Evolutionary conservation across 768 basidiomycete species (phyloP), one percentile per base, ranked within the genome.

Genomic region (Macrolepiota albuminosa): DNA sequence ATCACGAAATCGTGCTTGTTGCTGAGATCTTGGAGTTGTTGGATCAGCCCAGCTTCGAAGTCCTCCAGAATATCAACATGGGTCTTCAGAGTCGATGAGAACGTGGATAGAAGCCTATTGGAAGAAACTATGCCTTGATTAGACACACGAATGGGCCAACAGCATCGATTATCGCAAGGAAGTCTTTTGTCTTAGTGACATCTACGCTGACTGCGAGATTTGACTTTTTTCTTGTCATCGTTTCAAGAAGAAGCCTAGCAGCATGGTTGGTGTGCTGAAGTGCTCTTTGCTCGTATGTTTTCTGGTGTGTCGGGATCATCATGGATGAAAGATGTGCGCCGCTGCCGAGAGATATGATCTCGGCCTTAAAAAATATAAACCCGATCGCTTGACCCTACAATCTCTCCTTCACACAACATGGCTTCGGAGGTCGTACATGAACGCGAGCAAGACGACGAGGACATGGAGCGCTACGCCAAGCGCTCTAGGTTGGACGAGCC

Each of bases 171-270:
- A 99, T 89, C 51, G 84, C 79, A 40, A 98, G 78, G 67, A 98
- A 88, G 66, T 93, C 88, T 16, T 76, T 79, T 56, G 85, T 80
- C 53, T 80, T 86, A 6, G 92, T 91, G 43, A 98, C 94, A 77
- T 99, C 97, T 31, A 98, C 93, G 66, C 93, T 95, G 60, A 99
- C 92, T 43, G 94, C 93, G 16, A 99, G 86, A 71, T 99, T 99
- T 9, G 91, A 83, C 68, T 86, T 80, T 72, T 99, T 99, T 60
- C 88, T 80, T 63, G 86, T 90, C 73, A 98, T 93, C 4, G 87
- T 86, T 69, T 85, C 81, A 21, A 98, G 82, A 9, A 98, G 82
- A 3, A 83, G 73, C 67, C 80, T 87, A 0, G 95, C 94, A 8
- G 94, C 86, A 5, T 89, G 84, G 70, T 96, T 97, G 4, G 64